Conservation (phyloP, 192 early-diverging fungal species). For the Rhizoclosmatium globosum region DNA sequence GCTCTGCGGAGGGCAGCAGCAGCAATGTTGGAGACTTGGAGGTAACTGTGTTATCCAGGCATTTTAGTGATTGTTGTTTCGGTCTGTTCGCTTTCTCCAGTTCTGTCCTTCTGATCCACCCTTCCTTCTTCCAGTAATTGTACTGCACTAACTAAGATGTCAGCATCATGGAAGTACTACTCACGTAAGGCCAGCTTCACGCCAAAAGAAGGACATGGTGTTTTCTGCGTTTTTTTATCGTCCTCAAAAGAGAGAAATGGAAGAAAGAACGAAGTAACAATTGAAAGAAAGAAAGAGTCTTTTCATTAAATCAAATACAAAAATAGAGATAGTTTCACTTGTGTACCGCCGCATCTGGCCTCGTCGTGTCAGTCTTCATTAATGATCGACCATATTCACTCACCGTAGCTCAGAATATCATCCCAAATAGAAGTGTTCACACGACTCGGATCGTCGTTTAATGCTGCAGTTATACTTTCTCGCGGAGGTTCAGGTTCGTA, state of each 20-base stretch:
- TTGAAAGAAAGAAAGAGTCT: not conserved
- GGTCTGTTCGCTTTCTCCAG: not conserved
- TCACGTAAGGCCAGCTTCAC: conserved; percentile 62
- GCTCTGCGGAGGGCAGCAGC: conserved; percentile 82
- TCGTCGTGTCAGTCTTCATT: not conserved
- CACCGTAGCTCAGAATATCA: conserved; percentile 30
- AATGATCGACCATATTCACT: not conserved
- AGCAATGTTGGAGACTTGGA: conserved; percentile 84
- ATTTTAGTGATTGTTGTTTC: not conserved
- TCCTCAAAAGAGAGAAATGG: no score
- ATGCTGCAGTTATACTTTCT: not conserved
- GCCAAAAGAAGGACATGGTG: conserved; percentile 59
- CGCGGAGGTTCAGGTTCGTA: not conserved
- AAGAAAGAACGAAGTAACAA: conserved; percentile 3
- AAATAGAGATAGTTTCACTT: no score
- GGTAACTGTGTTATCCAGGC: conserved; percentile 66
- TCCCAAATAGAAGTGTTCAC: conserved; percentile 22
- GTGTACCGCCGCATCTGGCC: no score
- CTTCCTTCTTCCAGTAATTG: not conserved
- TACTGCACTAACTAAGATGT: no score
- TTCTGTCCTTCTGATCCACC: not conserved
- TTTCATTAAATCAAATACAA: no score
- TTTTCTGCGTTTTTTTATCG: conserved; percentile 18
- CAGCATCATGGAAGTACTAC: not conserved
- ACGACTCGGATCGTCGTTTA: not conserved